These are phyloP conservation scores for Turritis glabra DNA, from an alignment of 345 rosid species.

Conservation along the genomic window DNA sequence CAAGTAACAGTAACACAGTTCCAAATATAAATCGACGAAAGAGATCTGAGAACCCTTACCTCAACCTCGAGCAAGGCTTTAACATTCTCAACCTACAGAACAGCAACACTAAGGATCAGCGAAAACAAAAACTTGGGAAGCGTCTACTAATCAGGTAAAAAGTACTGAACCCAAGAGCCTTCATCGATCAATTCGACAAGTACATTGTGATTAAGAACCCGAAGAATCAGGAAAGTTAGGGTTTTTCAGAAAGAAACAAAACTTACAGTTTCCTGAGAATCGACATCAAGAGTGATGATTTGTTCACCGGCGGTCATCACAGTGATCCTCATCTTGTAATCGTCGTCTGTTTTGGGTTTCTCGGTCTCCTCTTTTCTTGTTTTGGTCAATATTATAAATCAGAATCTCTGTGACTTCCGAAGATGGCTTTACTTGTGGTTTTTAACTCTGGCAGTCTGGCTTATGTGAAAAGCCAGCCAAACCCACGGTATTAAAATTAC, in stretches of 20 bases:
- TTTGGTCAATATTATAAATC: not conserved
- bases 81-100: constrained; percentile 79
- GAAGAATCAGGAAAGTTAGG: constrained; percentile 37
- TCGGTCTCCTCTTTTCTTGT: constrained; percentile 1
- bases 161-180: not conserved
- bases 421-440: constrained; percentile 20
- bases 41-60: constrained; percentile 55
- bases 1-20: constrained; percentile 4
- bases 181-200: constrained; percentile 20
- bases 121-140: not conserved
- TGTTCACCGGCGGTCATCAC: constrained; percentile 92
- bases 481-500: not conserved
- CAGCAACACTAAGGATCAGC: constrained; percentile 1
- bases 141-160: not conserved
- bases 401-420: constrained; percentile 18
- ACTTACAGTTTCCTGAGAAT: constrained; percentile 76
- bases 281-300: constrained; percentile 78
- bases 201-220: constrained; percentile 30
- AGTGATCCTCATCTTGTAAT: constrained; percentile 68
- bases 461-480: constrained; percentile 25
- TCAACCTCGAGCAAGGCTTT: constrained; percentile 97
- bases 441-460: constrained; percentile 1
- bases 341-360: constrained; percentile 19
- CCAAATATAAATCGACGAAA: not conserved
- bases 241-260: not conserved